Evolutionary conservation across 441 rosid genomes (phyloP).

Genomic region (Gossypium schwendimanii): DNA sequence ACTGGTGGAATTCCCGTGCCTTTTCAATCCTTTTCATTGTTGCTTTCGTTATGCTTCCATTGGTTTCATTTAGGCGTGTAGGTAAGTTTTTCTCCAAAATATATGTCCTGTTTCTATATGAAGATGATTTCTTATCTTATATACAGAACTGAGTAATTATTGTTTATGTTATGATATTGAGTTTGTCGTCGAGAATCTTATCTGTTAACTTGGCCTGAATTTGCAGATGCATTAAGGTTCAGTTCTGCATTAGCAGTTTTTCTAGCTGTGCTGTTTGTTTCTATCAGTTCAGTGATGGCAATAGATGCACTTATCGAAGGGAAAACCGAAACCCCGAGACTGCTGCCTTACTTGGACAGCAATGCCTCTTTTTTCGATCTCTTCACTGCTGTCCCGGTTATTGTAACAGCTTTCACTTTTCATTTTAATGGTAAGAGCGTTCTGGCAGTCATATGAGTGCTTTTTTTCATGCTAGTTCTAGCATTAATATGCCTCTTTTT

Average conservation of each 20-base stretch:
- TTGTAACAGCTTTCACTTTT: constrained; percentile 81
- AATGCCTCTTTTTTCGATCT: constrained; percentile 53
- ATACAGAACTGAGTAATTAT: background rate
- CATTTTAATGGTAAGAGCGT: constrained; percentile 65
- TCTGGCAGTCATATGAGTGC: background rate
- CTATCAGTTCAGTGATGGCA: constrained; percentile 61
- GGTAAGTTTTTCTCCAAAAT: constrained; percentile 30
- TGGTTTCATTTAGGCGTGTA: constrained; percentile 45
- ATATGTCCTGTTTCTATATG: background rate
- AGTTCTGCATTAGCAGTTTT: constrained; percentile 74
- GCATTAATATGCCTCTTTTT: background rate
- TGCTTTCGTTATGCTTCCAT: constrained; percentile 51
- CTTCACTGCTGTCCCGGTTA: constrained; percentile 79
- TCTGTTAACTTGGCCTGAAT: background rate
- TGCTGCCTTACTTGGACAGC: constrained; percentile 45
- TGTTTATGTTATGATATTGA: background rate
- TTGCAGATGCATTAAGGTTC: constrained; percentile 58
- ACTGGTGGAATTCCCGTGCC: constrained; percentile 73
- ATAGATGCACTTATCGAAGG: constrained; percentile 53
- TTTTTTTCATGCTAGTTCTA: background rate
- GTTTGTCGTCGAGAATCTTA: background rate
- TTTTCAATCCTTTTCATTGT: constrained; percentile 44
- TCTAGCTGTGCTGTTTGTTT: constrained; percentile 69
- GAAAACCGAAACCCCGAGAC: constrained; percentile 48
- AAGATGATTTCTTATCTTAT: background rate